A percentile compares a stretch with the other conserved stretches of the same genome.
Conservation (phyloP, 2,329 filamentous ascomycete genomes). For the Epichloe coenophiala region DNA sequence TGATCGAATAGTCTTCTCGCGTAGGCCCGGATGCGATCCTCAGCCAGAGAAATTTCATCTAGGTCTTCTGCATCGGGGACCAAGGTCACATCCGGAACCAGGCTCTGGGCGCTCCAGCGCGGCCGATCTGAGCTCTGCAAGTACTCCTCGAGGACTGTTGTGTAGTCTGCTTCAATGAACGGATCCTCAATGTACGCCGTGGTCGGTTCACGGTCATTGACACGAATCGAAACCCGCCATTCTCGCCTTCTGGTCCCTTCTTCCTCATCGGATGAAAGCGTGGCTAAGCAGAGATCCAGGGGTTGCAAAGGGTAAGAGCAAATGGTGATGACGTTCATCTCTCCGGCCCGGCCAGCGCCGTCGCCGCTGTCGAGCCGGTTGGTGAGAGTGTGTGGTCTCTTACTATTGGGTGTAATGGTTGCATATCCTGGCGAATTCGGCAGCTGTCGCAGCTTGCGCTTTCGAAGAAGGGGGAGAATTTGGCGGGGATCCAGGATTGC, state of each 20-base stretch:
- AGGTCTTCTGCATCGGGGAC: not conserved
- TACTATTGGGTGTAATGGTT: conserved; percentile 1
- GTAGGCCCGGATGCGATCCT: conserved; percentile 12
- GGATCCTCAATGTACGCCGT: conserved; percentile 12
- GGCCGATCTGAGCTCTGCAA: conserved; percentile 13
- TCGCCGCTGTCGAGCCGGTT: not conserved
- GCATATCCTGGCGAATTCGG: conserved; percentile 4
- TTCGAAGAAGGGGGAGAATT: not conserved
- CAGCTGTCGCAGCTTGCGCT: conserved; percentile 2
- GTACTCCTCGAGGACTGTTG: conserved; percentile 13
- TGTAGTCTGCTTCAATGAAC: conserved; percentile 13
- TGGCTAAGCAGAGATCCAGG: conserved; percentile 2
- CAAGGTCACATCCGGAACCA: conserved; percentile 5
- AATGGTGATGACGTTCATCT: conserved; percentile 12
- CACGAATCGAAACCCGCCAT: conserved; percentile 12
- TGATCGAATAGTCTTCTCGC: conserved; percentile 10
- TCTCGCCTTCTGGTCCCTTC: conserved; percentile 7
- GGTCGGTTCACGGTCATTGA: conserved; percentile 8
- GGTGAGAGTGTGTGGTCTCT: conserved; percentile 3
- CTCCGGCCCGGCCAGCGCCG: conserved; percentile 3
- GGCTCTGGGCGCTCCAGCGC: conserved; percentile 9
- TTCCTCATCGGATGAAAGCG: conserved; percentile 1
- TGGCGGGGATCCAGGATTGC: conserved; percentile 1
- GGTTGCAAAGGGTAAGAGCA: conserved; percentile 6
- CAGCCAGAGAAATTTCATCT: conserved; percentile 7